phyloP scores from a whole-genome alignment of 768 basidiomycete species.

The Pluteus cervinus region DNA sequence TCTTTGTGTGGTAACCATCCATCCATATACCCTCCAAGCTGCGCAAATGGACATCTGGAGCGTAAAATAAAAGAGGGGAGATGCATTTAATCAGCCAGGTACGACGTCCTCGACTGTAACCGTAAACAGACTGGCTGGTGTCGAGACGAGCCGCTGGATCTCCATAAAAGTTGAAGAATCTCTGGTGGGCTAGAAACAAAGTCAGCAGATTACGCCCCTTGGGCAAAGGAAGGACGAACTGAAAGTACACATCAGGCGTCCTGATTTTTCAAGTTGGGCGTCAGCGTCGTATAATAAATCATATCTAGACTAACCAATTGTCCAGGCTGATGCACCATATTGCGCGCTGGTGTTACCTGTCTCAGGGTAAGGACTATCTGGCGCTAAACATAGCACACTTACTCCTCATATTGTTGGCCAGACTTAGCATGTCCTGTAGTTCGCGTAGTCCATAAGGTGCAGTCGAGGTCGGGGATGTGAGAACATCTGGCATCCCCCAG shows the following conservation, averaged over 20 bases:
- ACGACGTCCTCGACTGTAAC: slow-evolving; percentile 17
- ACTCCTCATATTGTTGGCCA: too few species aligned
- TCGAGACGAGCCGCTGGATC: slow-evolving; percentile 34
- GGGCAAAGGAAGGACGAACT: neutral
- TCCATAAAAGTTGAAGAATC: slow-evolving; percentile 40
- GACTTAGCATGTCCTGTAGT: slow-evolving; percentile 33
- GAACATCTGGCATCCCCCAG: too few species aligned
- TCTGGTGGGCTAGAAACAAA: slow-evolving; percentile 18
- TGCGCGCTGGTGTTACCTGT: too few species aligned
- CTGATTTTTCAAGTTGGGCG: too few species aligned
- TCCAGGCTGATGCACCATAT: too few species aligned
- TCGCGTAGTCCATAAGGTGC: too few species aligned
- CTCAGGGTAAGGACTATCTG: too few species aligned
- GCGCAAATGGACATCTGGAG: slow-evolving; percentile 36
- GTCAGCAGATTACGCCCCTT: too few species aligned
- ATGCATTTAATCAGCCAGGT: slow-evolving; percentile 29
- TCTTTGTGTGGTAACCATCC: slow-evolving; percentile 33
- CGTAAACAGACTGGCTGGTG: slow-evolving; percentile 32
- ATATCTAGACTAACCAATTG: too few species aligned
- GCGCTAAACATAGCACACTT: too few species aligned
- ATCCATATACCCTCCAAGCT: slow-evolving; percentile 39
- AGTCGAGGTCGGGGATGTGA: too few species aligned
- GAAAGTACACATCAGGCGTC: slow-evolving; percentile 19
- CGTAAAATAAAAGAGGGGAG: slow-evolving; percentile 36
- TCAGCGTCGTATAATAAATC: too few species aligned